Percentiles rank a stretch among this genome's conserved stretches.
Conservation (phyloP, 371 early-diverging fungal species). For the Mortierella sp. region DNA sequence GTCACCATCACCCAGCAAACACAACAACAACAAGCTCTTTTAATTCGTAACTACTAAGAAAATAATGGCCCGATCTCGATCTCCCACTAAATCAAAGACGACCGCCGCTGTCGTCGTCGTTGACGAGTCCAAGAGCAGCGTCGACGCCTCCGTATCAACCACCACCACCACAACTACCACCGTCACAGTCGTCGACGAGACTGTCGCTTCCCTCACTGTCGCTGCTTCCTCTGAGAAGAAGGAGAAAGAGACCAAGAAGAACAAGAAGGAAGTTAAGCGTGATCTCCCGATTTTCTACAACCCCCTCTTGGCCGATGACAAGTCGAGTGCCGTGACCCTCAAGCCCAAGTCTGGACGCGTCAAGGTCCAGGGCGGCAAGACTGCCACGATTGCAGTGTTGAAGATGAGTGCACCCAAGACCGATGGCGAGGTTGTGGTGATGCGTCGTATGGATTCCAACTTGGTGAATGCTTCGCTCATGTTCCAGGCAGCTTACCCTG, state of each 20-base stretch:
- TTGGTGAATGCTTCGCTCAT: slow-evolving; percentile 33
- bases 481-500: slow-evolving; percentile 38
- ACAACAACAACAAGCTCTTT: neutral
- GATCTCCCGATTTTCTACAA: slow-evolving; percentile 46
- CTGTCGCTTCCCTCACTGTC: neutral
- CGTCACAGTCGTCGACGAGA: slow-evolving; percentile 26
- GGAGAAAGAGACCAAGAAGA: neutral
- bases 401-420: slow-evolving; percentile 40
- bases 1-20: neutral
- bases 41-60: neutral
- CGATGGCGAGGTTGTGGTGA: slow-evolving; percentile 39
- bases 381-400: slow-evolving; percentile 24
- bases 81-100: slow-evolving; percentile 19
- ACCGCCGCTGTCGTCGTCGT: slow-evolving; percentile 14
- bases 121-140: slow-evolving; percentile 6
- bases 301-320: slow-evolving; percentile 32
- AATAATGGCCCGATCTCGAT: slow-evolving; percentile 29
- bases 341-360: slow-evolving; percentile 46
- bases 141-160: slow-evolving; percentile 10
- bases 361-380: slow-evolving; percentile 27
- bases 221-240: neutral
- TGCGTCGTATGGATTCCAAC: slow-evolving; percentile 44
- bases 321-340: slow-evolving; percentile 12
- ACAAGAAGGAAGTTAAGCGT: slow-evolving; percentile 7
- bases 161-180: slow-evolving; percentile 26